Percentiles rank a stretch among this genome's conserved stretches.
Conservation (phyloP, 208 protist genomes). For the Leishmania amazonensis region DNA sequence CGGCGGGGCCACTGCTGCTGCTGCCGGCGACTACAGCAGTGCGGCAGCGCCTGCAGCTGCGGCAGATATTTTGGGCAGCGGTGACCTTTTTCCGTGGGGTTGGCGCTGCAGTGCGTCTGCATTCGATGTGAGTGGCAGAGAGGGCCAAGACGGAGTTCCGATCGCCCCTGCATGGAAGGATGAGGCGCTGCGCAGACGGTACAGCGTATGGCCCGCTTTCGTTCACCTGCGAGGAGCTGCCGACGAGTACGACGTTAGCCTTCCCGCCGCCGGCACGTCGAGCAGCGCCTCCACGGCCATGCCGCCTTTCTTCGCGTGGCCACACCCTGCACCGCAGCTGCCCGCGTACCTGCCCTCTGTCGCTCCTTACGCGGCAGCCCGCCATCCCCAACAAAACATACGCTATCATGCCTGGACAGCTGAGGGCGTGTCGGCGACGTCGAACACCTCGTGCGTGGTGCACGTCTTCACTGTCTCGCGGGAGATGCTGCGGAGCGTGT, state of each 20-base stretch:
- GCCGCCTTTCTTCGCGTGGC: background rate
- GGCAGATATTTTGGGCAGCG: background rate
- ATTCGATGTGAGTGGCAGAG: background rate
- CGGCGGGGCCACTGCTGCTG: background rate
- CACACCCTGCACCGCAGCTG: background rate
- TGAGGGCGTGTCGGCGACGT: constrained; percentile 32
- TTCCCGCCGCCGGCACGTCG: background rate
- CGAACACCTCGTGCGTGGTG: constrained; percentile 28
- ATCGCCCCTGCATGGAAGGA: background rate
- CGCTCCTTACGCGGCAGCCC: constrained; percentile 21
- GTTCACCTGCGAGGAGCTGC: background rate
- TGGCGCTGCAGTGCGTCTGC: background rate
- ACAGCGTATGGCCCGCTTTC: background rate
- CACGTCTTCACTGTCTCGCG: constrained; percentile 37
- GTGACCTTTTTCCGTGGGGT: background rate
- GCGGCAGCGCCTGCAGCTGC: background rate
- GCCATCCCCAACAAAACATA: constrained; percentile 23
- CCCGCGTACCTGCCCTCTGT: constrained; percentile 14
- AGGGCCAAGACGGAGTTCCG: background rate
- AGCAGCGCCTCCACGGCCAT: background rate
- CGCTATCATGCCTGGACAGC: constrained; percentile 34
- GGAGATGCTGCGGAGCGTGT: constrained; percentile 29
- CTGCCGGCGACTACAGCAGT: no score
- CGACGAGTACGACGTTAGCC: background rate
- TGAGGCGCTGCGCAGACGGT: background rate